Evolutionary conservation across 768 basidiomycete genomes (phyloP), one percentile per base, ranked within the genome.

Genomic region (Trametes villosa): DNA sequence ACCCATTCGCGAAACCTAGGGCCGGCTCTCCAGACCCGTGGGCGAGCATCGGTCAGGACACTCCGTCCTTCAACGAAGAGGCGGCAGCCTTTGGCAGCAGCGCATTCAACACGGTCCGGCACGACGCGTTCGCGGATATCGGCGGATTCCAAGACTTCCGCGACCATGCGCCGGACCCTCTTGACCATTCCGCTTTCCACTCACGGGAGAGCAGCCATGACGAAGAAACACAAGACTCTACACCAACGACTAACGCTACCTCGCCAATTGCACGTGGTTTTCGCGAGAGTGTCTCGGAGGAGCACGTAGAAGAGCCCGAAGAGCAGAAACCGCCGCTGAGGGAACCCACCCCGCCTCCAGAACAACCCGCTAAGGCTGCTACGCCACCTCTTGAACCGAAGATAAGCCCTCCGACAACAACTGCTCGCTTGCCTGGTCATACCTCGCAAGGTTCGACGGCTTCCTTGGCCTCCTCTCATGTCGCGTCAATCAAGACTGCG

Each of bases 11-110:
- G n/a, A 82, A 82, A 59, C 81, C 69, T 29, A 71, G 89, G 42
- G 85, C 88, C 22, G 70, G 74, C 64, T 90, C 89, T 20, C 87
- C 88, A 42, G 90, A 92, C 72, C 90, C 90, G 65, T 92, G 90
- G 90, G 77, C 87, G 4, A 82, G 81, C 59, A 86, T 84, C 38
- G 86, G 80, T 62, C 78, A 78, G 42, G 47, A 53, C 3, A 36
- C 64, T 63, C 47, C 66, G 2, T 47, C 55, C 4, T 57, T 60
- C 38, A 56, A 62, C 17, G 63, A 67, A 20, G 64, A 64, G 26
- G 57, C 52, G 7, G 65, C 62, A 2, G 69, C 64, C 0, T 67
- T 67, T 40, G 69, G 62, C 44, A 68, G 62, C 61, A 60, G 53
- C 18, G 64, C 64, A 9, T 66, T 66, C 9, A 65, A 66, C 5